phyloP scores from a whole-genome alignment of 352 stramenopile genomes.

The Phytophthora brassicae region DNA sequence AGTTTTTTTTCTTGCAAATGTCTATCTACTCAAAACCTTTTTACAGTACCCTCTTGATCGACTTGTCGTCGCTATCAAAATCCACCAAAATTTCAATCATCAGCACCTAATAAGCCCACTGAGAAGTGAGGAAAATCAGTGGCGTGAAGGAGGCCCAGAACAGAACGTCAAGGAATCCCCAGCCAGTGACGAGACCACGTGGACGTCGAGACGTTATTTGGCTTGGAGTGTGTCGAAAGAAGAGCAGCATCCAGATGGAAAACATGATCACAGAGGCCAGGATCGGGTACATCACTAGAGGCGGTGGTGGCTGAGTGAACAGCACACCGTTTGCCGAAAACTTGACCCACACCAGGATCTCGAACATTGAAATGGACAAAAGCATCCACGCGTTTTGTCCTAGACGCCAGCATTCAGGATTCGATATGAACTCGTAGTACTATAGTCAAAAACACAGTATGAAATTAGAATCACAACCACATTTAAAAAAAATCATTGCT shows the following conservation, averaged over 20 bases:
- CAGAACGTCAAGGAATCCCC: constrained; percentile 76
- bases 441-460: constrained; percentile 17
- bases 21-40: constrained; percentile 3
- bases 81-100: background rate
- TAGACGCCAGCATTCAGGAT: constrained; percentile 71
- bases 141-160: constrained; percentile 87
- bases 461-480: too few relatives aligned
- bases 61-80: background rate
- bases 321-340: constrained; percentile 65
- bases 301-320: constrained; percentile 58
- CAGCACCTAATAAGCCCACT: constrained; percentile 75
- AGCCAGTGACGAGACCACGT: constrained; percentile 37
- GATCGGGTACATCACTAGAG: constrained; percentile 60
- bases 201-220: constrained; percentile 16
- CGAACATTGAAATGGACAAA: constrained; percentile 71
- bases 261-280: constrained; percentile 68
- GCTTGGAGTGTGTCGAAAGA: constrained; percentile 45
- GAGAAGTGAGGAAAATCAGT: constrained; percentile 71
- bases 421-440: constrained; percentile 88
- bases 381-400: constrained; percentile 88
- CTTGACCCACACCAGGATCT: constrained; percentile 84
- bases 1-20: too few relatives aligned
- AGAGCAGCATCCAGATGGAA: constrained; percentile 75
- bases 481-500: too few relatives aligned
- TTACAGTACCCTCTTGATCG: background rate